These are phyloP conservation scores for Suillus luteus DNA, from an alignment of 768 basidiomycete species.

Conservation along the genomic window DNA sequence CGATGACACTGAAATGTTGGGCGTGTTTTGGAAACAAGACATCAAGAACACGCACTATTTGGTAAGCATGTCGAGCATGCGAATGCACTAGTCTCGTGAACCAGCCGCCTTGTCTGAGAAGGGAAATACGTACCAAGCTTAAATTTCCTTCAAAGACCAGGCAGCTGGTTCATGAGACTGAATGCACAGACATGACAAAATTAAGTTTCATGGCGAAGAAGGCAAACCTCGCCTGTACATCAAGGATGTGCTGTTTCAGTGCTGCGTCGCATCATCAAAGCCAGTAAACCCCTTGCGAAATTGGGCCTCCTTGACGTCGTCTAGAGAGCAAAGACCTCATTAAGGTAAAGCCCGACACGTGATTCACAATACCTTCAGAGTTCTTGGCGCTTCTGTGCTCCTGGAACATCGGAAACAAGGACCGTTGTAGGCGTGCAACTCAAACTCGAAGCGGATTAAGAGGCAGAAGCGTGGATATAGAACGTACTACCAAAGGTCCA, in stretches of 20 bases:
- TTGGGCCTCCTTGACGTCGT: background rate
- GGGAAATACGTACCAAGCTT: too few species aligned
- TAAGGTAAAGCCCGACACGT: background rate
- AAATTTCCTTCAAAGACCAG: too few species aligned
- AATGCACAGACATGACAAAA: background rate
- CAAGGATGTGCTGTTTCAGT: background rate
- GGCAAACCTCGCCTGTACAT: background rate
- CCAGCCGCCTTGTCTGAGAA: too few species aligned
- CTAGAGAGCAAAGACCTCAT: constrained; percentile 3
- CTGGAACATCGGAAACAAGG: background rate
- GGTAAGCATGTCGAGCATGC: background rate
- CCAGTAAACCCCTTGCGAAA: background rate
- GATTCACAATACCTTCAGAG: constrained; percentile 3
- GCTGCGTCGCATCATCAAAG: background rate
- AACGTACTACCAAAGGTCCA: constrained; percentile 7
- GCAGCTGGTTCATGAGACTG: too few species aligned
- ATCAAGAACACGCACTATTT: constrained; percentile 39
- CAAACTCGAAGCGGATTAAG: constrained; percentile 2
- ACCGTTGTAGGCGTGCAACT: background rate
- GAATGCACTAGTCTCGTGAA: too few species aligned
- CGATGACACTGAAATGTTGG: background rate
- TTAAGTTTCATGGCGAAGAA: background rate
- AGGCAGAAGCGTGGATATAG: constrained; percentile 6
- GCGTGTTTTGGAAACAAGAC: background rate
- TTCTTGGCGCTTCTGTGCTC: background rate